Percentiles rank a stretch among this genome's conserved stretches.
These are phyloP conservation scores for Obba rivulosa DNA, from an alignment of 768 basidiomycete genomes.

Conservation along the genomic window DNA sequence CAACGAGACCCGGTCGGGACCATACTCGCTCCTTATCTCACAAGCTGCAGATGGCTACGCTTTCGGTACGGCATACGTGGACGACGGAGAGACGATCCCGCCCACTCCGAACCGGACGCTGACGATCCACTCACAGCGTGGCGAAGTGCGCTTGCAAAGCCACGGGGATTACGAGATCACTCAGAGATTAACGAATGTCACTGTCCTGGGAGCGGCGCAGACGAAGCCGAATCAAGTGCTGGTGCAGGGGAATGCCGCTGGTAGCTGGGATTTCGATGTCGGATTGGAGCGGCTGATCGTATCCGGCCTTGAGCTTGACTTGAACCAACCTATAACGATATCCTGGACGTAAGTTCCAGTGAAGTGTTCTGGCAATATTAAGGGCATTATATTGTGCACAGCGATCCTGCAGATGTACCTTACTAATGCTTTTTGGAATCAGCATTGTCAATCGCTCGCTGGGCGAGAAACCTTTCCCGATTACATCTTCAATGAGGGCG, in stretches of 20 bases:
- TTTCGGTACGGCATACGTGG: slow-evolving; percentile 57
- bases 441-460: too few species aligned
- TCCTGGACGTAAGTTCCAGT: slow-evolving; percentile 27
- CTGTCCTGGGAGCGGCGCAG: slow-evolving; percentile 44
- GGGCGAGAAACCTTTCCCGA: too few species aligned
- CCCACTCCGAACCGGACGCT: slow-evolving; percentile 49
- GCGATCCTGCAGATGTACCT: too few species aligned
- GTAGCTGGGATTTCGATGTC: slow-evolving; percentile 45
- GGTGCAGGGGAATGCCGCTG: slow-evolving; percentile 38
- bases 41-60: slow-evolving; percentile 44
- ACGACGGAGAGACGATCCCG: slow-evolving; percentile 62
- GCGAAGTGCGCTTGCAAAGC: slow-evolving; percentile 33
- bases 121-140: slow-evolving; percentile 34
- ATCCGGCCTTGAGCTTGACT: slow-evolving; percentile 30
- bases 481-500: too few species aligned
- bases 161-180: slow-evolving; percentile 37
- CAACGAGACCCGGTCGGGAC: slow-evolving; percentile 56
- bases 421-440: too few species aligned
- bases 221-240: slow-evolving; percentile 37
- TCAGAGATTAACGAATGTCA: slow-evolving; percentile 47
- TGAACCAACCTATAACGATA: slow-evolving; percentile 35
- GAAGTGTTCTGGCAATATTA: too few species aligned
- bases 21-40: slow-evolving; percentile 59
- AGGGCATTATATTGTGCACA: too few species aligned
- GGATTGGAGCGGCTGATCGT: slow-evolving; percentile 39